These are phyloP conservation scores for Rhynchosporium agropyri DNA, from an alignment of 2,329 filamentous ascomycete species.

Conservation along the genomic window DNA sequence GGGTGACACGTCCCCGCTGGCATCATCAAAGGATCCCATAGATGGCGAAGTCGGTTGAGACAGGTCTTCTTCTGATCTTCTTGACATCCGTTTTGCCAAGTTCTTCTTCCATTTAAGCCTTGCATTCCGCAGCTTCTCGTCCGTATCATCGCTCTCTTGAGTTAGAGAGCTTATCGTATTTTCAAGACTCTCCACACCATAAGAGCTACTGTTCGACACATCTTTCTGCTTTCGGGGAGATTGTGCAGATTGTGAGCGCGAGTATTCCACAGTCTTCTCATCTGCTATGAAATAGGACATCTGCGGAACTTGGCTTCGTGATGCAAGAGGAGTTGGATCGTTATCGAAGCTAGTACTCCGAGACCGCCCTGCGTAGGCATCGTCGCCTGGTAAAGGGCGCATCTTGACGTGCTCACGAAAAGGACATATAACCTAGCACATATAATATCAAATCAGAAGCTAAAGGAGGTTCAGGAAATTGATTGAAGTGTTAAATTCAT, in stretches of 20 bases:
- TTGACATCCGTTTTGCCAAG: constrained; percentile 28
- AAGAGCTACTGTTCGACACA: constrained; percentile 42
- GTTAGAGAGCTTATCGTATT: constrained; percentile 41
- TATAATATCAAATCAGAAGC: constrained; percentile 11
- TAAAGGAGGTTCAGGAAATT: background rate
- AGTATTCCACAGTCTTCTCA: constrained; percentile 52
- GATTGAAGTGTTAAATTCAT: background rate
- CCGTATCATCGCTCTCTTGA: constrained; percentile 37
- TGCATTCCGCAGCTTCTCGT: constrained; percentile 34
- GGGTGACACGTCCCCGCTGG: constrained; percentile 42
- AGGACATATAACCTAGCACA: background rate
- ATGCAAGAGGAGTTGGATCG: constrained; percentile 43
- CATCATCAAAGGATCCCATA: constrained; percentile 41
- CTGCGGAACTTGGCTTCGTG: constrained; percentile 44
- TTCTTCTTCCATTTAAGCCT: constrained; percentile 40
- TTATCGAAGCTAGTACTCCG: constrained; percentile 45
- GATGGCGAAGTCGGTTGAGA: constrained; percentile 37
- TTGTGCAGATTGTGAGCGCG: constrained; percentile 42
- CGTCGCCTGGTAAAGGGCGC: constrained; percentile 52
- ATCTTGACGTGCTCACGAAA: constrained; percentile 39
- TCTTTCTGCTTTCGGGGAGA: constrained; percentile 42
- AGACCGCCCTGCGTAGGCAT: constrained; percentile 46
- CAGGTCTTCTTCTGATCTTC: constrained; percentile 34
- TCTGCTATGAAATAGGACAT: constrained; percentile 58
- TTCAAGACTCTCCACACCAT: constrained; percentile 42